phyloP scores from a whole-genome alignment of 805 yeast species.

The Starmerella sp. region DNA sequence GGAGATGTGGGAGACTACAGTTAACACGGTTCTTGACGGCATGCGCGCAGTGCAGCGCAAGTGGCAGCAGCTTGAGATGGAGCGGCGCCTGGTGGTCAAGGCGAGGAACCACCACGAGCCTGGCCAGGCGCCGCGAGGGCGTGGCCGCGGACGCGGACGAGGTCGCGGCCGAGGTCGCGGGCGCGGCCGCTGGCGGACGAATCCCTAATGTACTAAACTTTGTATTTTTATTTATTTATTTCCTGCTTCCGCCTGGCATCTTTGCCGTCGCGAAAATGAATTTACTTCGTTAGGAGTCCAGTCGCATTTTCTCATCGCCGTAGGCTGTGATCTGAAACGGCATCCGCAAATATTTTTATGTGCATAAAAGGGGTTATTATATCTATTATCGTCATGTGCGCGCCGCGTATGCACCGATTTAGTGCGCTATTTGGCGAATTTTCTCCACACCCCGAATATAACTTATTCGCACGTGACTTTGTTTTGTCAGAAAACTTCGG shows the following conservation, averaged over 20 bases:
- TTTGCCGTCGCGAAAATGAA: too few relatives aligned
- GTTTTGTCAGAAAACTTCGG: background rate
- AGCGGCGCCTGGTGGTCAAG: conserved; percentile 9
- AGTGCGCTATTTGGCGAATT: too few relatives aligned
- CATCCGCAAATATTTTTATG: too few relatives aligned
- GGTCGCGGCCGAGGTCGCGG: conserved; percentile 22
- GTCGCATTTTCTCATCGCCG: too few relatives aligned
- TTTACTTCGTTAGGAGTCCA: too few relatives aligned
- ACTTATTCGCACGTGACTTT: background rate
- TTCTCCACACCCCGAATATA: background rate
- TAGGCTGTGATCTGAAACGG: too few relatives aligned
- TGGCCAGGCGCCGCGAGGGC: conserved; percentile 5
- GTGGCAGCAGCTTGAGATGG: conserved; percentile 18
- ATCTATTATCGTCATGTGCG: background rate
- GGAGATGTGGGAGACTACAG: conserved; percentile 14
- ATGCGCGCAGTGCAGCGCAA: conserved; percentile 15
- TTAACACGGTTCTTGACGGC: conserved; percentile 12
- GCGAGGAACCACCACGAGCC: conserved; percentile 4
- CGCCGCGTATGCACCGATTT: background rate
- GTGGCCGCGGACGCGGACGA: conserved; percentile 20
- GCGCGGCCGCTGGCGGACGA: conserved; percentile 14
- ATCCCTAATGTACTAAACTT: background rate
- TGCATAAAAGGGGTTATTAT: background rate
- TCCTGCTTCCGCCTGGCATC: background rate
- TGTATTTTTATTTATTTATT: conserved; percentile 4